Evolutionary conservation across 805 yeast species (phyloP), one percentile per base, ranked within the genome.

Genomic region (Sugiyamaella smithiae): DNA sequence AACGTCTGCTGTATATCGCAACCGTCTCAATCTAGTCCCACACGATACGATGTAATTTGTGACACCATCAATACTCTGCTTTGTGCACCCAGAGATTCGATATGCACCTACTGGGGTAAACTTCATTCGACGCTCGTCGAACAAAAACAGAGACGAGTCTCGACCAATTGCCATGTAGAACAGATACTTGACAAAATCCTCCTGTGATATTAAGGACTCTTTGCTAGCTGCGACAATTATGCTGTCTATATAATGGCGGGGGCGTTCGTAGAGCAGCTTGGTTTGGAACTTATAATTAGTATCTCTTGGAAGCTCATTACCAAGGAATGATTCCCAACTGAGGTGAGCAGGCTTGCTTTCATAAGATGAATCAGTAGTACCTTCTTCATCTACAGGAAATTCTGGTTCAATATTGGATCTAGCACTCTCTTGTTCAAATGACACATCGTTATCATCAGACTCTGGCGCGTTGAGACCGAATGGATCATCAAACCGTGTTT

Each of bases 21-120:
- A 36, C 22, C 56, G 23, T 12, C 48, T 17, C 11, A 52, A n/a
- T 16, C 40, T 38, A 4, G 54, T 14, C 26, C 56, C 56, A 22
- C 51, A 31, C n/a, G n/a, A 19, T 16, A 45, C 14, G 24, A 46
- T 28, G 6, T 25, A 28, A 5, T 28, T n/a, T 9, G 22, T 16
- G 9, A 51, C 5, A 9, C 28, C 35, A 6, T 36, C 36, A n/a
- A 43, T n/a, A 12, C 23, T 19, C 4, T 40, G 32, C 12, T 29
- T 19, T 2, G 46, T 17, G 19, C 45, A 45, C 24, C 55, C 52
- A 11, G 26, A 11, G n/a, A 51, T 25, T 1, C 47, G 35, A 16
- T 7, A 28, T 19, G 9, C 20, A 28, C 19, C 32, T 8, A 23
- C 33, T 11, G 16, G 26, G 23, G 9, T 14, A 40, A 50, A 46